These are phyloP conservation scores for Rhodosporidiobolus odoratus DNA, from an alignment of 768 basidiomycete genomes.

Conservation along the genomic window DNA sequence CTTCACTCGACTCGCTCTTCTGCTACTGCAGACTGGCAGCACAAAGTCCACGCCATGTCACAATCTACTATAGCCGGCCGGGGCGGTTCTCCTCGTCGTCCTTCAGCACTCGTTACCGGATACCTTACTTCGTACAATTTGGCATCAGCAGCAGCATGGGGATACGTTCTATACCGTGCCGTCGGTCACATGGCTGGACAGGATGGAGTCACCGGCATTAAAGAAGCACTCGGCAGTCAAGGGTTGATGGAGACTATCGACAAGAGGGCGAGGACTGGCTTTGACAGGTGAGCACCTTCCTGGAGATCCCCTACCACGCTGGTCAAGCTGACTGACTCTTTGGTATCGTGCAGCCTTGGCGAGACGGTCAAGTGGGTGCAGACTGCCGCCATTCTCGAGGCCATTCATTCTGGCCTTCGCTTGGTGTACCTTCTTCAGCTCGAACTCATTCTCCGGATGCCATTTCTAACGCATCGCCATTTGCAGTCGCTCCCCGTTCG, in stretches of 20 bases:
- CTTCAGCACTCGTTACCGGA: slow-evolving; percentile 7
- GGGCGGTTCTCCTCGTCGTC: not conserved
- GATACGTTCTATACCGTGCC: slow-evolving; percentile 57
- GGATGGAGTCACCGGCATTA: slow-evolving; percentile 43
- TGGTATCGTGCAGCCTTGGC: slow-evolving; percentile 7
- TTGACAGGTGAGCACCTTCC: slow-evolving; percentile 8
- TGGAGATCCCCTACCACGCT: not conserved
- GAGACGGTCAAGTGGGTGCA: slow-evolving; percentile 64
- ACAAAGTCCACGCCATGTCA: too few species aligned
- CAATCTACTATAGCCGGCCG: too few species aligned
- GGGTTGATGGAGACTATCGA: slow-evolving; percentile 45
- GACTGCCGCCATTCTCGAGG: slow-evolving; percentile 74
- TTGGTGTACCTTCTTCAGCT: slow-evolving; percentile 64
- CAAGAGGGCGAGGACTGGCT: slow-evolving; percentile 9
- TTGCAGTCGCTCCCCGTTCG: slow-evolving; percentile 67
- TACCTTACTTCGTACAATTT: slow-evolving; percentile 78
- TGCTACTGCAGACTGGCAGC: too few species aligned
- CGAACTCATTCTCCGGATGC: slow-evolving; percentile 66
- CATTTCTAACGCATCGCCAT: slow-evolving; percentile 53
- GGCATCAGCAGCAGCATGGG: slow-evolving; percentile 70
- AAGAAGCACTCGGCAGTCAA: slow-evolving; percentile 4
- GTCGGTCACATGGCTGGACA: slow-evolving; percentile 35
- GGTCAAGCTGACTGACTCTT: too few species aligned
- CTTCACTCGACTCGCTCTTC: too few species aligned
- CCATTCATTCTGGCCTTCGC: slow-evolving; percentile 70